Percentiles rank a stretch among this genome's conserved stretches.
Conservation (phyloP, 2,329 filamentous ascomycete species). For the Diaporthe ampelina region DNA sequence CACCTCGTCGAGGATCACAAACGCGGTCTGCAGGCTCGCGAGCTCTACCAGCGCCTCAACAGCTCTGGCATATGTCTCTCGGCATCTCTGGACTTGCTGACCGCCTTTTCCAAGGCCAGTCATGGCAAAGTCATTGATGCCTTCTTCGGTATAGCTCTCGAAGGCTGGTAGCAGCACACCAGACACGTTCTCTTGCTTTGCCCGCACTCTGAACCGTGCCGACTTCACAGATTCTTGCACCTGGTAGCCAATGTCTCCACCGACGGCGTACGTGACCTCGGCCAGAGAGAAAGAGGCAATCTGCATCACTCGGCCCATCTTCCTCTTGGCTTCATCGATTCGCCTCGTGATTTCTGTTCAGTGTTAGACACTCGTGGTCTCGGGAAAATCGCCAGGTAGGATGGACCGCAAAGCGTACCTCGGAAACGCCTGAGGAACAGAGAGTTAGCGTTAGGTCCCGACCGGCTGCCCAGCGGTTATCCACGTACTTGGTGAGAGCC, state of each 20-base stretch:
- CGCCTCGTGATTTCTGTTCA: constrained; percentile 88
- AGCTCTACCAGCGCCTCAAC: constrained; percentile 97
- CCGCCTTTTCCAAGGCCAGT: constrained; percentile 97
- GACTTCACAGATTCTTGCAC: constrained; percentile 96
- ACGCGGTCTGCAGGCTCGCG: constrained; percentile 96
- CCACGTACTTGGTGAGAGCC: constrained; percentile 91
- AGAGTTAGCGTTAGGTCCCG: neutral
- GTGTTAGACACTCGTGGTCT: constrained; percentile 8
- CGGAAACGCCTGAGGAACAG: constrained; percentile 78
- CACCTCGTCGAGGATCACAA: constrained; percentile 97
- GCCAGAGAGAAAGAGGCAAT: constrained; percentile 98
- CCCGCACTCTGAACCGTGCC: constrained; percentile 91
- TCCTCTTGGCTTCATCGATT: constrained; percentile 98
- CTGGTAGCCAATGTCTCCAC: constrained; percentile 95
- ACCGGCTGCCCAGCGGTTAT: constrained; percentile 2
- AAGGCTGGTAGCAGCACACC: constrained; percentile 95
- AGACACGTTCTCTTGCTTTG: constrained; percentile 98
- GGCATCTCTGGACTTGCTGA: constrained; percentile 93
- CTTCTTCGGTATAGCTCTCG: constrained; percentile 90
- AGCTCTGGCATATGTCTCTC: constrained; percentile 95
- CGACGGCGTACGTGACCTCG: constrained; percentile 97
- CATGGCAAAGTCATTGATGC: constrained; percentile 94
- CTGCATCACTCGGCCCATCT: constrained; percentile 99
- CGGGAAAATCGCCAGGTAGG: neutral
- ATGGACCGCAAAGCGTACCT: constrained; percentile 68